These are phyloP conservation scores for Linanthus parryae DNA, from an alignment of 148 eudicot genomes.

Conservation along the genomic window DNA sequence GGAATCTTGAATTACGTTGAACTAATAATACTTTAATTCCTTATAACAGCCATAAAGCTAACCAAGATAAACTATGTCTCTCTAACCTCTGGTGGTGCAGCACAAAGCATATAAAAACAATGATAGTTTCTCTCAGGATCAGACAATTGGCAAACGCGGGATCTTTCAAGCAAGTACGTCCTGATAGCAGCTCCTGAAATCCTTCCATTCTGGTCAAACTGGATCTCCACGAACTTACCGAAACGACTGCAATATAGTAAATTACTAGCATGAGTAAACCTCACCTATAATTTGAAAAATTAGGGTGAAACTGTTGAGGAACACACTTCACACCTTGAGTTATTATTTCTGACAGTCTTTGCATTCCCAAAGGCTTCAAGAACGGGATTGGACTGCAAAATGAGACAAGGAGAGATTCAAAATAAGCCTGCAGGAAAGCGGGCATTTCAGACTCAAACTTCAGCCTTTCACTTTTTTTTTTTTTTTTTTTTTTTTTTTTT, in stretches of 20 bases:
- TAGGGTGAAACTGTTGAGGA: background rate
- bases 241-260: constrained; percentile 43
- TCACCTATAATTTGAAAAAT: background rate
- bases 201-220: constrained; percentile 53
- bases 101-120: constrained; percentile 75
- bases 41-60: too few relatives aligned
- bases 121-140: constrained; percentile 81
- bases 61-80: too few relatives aligned
- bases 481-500: too few relatives aligned
- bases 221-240: constrained; percentile 73
- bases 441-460: too few relatives aligned
- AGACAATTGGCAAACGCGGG: constrained; percentile 72
- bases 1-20: too few relatives aligned
- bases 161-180: constrained; percentile 65
- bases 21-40: too few relatives aligned
- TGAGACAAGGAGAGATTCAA: constrained; percentile 9
- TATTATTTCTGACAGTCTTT: constrained; percentile 72
- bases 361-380: constrained; percentile 86
- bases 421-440: background rate
- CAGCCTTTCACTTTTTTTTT: too few relatives aligned
- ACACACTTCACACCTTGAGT: constrained; percentile 44
- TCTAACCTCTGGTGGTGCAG: constrained; percentile 69
- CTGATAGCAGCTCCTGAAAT: constrained; percentile 80
- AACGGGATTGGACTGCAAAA: constrained; percentile 68
- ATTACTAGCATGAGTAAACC: background rate